Base-by-base conservation (phyloP, 1,284 basidiomycete species). In the Phenoliferia sp. region DNA sequence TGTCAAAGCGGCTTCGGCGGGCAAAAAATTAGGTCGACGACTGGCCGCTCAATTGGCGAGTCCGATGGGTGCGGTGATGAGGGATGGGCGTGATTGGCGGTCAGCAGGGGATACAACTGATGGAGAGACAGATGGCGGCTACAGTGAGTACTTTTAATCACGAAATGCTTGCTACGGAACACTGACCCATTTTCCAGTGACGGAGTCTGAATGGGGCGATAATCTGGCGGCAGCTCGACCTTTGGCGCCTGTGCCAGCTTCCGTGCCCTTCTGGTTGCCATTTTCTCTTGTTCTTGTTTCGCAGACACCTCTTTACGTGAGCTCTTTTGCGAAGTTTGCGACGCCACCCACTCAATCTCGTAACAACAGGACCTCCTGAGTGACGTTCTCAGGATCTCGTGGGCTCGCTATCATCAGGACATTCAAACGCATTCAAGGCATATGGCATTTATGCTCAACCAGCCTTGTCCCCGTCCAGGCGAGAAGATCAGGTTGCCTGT, bases 361-460 rank as follows among this genome's bases (percentile, higher is more conserved):
- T 22, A 44, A 15, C 39, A 15, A 12, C 39, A 44, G 48, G 17
- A 52, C 28, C 48, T 52, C 48, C 17, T 52, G 48, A 26, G 48
- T 62, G 79, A 80, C 67, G 75, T 74, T 62, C 76, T 79, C 66
- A 76, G 78, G 34, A 73, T 78, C 34, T 76, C 75, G 29, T 80
- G 79, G 78, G 76, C 34, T 26, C 34, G 62, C 62, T 78, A 79
- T 68, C 77, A 77, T 68, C 72, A 74, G 33, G 76, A 80, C 61
- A 78, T 80, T 59, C 72, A 77, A 34, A 73, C 75, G 70, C 79
- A 80, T 65, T 75, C 78, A 54, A 72, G 74, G 62, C 74, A 76
- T 60, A 80, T 80, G 79, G 70, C 75, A n/a, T 73, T 71, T 44
- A 71, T 80, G 35, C 74, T 80, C 19, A 73, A 78, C 55, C 75